A percentile compares a stretch with the other conserved stretches of the same genome.
Conservation (phyloP, 495 filamentous ascomycete genomes). For the Trichoderma asperelloides region DNA sequence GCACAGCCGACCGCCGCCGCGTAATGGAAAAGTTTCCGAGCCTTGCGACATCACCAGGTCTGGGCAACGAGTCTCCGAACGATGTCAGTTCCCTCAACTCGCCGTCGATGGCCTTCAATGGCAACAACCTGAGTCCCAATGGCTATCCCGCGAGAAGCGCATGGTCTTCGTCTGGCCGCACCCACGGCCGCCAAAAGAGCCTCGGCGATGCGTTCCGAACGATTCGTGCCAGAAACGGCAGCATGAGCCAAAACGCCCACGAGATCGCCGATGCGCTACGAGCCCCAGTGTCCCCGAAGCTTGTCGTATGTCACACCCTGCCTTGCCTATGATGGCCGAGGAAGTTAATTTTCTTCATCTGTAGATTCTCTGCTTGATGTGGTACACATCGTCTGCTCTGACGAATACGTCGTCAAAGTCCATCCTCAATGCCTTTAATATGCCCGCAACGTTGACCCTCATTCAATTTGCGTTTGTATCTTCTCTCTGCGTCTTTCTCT, state of each 20-base stretch:
- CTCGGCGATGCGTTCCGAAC: constrained; percentile 76
- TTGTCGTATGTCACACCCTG: constrained; percentile 57
- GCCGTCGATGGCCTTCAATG: neutral
- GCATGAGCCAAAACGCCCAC: constrained; percentile 83
- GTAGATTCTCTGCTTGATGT: constrained; percentile 72
- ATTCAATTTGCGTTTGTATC: constrained; percentile 94
- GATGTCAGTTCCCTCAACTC: neutral
- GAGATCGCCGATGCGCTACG: constrained; percentile 86
- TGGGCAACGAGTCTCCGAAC: neutral
- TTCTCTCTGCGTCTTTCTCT: constrained; percentile 72
- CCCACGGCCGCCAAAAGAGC: constrained; percentile 69
- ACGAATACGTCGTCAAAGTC: constrained; percentile 97
- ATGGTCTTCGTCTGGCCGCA: constrained; percentile 8
- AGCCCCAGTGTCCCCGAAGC: constrained; percentile 78
- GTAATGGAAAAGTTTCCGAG: constrained; percentile 1
- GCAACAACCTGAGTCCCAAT: neutral
- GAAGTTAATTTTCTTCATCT: constrained; percentile 12
- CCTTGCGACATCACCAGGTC: neutral
- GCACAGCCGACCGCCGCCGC: neutral
- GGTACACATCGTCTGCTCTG: constrained; percentile 90
- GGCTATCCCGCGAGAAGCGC: neutral
- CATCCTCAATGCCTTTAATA: constrained; percentile 86
- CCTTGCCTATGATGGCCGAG: constrained; percentile 12
- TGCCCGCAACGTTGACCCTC: constrained; percentile 86
- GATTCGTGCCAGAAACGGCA: constrained; percentile 66